Evolutionary conservation across 208 protist genomes (phyloP).

Genomic region (Naegleria gruberi): DNA sequence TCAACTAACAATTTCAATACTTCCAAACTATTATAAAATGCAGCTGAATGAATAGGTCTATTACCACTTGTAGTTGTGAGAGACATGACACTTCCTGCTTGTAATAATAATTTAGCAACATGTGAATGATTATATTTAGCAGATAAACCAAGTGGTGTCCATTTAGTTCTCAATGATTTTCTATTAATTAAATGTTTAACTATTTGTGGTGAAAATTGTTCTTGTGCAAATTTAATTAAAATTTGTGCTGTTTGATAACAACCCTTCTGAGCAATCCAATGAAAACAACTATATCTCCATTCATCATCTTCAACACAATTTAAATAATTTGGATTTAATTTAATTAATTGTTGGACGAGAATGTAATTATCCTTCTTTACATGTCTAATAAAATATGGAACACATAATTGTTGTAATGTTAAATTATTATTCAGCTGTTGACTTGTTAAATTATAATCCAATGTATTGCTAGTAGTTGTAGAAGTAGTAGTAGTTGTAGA

Average conservation of each 20-base stretch:
- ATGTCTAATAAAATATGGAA: background rate
- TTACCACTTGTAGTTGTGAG: background rate
- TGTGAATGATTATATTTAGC: background rate
- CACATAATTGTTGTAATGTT: background rate
- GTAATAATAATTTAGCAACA: background rate
- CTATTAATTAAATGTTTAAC: background rate
- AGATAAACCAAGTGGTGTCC: background rate
- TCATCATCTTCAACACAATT: background rate
- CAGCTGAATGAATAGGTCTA: background rate
- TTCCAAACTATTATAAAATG: background rate
- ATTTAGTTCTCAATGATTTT: background rate
- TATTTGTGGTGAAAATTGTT: background rate
- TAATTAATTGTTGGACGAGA: background rate
- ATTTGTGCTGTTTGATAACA: background rate
- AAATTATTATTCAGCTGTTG: background rate
- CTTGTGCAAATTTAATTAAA: background rate
- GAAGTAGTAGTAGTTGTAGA: no score
- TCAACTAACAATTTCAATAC: background rate
- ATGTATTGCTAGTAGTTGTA: background rate
- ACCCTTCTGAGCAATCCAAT: background rate
- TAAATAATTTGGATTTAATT: background rate
- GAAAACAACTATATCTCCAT: conserved; percentile 4
- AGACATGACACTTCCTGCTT: background rate
- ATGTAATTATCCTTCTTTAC: background rate
- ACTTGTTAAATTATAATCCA: background rate